A percentile compares a stretch with the other conserved stretches of the same genome.
Conservation (phyloP, 106 monocot genomes). For the Apostasia ramifera region DNA sequence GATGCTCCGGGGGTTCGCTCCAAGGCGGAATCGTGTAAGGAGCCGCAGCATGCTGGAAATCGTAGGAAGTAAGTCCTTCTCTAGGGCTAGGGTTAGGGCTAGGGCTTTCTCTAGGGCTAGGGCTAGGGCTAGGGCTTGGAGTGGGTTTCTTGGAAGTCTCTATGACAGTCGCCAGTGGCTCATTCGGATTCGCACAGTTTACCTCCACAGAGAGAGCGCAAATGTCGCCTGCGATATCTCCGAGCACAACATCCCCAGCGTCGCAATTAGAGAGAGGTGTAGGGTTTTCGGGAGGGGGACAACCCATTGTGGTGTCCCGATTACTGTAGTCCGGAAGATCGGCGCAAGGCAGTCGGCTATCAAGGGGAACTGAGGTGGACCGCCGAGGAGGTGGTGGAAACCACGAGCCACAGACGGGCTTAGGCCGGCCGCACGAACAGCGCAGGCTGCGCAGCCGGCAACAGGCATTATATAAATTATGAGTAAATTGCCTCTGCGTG, state of each 20-base stretch:
- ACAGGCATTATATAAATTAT: no score
- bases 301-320: neutral
- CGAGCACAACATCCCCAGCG: neutral
- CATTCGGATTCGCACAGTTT: neutral
- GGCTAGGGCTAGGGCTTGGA: neutral
- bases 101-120: neutral
- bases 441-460: no score
- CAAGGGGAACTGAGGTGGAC: no score
- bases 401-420: no score
- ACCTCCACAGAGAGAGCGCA: neutral
- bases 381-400: no score
- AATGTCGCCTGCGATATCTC: no score
- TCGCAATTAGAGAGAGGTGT: neutral
- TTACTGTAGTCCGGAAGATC: no score
- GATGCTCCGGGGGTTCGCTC: conserved; percentile 63
- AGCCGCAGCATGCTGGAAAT: conserved; percentile 1
- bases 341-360: no score
- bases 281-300: conserved; percentile 1
- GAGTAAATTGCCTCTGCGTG: no score
- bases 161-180: neutral
- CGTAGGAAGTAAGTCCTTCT: neutral
- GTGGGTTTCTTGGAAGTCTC: neutral
- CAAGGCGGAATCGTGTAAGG: conserved; percentile 76
- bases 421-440: no score
- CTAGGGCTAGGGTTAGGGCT: conserved; percentile 1